phyloP scores from a whole-genome alignment of 1,284 basidiomycete species.

The Ceratobasidium sp. region DNA sequence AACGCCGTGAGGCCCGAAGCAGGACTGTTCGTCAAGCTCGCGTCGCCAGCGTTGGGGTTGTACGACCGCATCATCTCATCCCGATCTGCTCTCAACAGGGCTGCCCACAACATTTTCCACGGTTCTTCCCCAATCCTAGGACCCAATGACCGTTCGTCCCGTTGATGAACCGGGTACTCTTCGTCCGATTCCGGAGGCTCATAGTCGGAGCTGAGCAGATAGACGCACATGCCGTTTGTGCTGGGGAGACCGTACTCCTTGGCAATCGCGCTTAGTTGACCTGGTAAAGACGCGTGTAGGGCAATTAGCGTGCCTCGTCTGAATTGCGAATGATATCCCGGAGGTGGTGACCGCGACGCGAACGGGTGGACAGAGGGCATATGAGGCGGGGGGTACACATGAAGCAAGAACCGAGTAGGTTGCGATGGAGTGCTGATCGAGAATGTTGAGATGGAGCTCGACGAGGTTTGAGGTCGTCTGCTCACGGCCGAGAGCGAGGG shows the following conservation, averaged over 20 bases:
- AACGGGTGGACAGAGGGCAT: slow-evolving; percentile 66
- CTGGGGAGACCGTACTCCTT: slow-evolving; percentile 85
- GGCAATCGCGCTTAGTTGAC: slow-evolving; percentile 79
- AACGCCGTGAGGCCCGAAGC: slow-evolving; percentile 32
- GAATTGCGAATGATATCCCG: slow-evolving; percentile 76
- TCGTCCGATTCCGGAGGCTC: slow-evolving; percentile 43
- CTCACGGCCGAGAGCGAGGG: slow-evolving; percentile 65
- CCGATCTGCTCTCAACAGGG: slow-evolving; percentile 69
- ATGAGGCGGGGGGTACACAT: slow-evolving; percentile 73
- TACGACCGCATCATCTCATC: slow-evolving; percentile 56
- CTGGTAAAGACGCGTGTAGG: slow-evolving; percentile 70
- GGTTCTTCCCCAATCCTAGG: slow-evolving; percentile 77
- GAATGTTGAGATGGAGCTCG: slow-evolving; percentile 51
- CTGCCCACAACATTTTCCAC: slow-evolving; percentile 80
- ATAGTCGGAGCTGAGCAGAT: slow-evolving; percentile 58
- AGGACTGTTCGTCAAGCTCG: slow-evolving; percentile 33
- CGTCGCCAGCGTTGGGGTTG: slow-evolving; percentile 20
- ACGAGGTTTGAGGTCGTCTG: slow-evolving; percentile 46
- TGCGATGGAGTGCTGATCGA: slow-evolving; percentile 45
- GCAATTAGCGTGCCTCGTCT: slow-evolving; percentile 77
- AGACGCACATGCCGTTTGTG: slow-evolving; percentile 75
- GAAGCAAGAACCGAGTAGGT: slow-evolving; percentile 70
- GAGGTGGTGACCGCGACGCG: slow-evolving; percentile 60
- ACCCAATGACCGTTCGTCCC: slow-evolving; percentile 38
- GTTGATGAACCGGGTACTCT: slow-evolving; percentile 63